These are phyloP conservation scores for Saccharum spontaneum DNA, from an alignment of 176 grass and related monocot genomes.

Conservation along the genomic window DNA sequence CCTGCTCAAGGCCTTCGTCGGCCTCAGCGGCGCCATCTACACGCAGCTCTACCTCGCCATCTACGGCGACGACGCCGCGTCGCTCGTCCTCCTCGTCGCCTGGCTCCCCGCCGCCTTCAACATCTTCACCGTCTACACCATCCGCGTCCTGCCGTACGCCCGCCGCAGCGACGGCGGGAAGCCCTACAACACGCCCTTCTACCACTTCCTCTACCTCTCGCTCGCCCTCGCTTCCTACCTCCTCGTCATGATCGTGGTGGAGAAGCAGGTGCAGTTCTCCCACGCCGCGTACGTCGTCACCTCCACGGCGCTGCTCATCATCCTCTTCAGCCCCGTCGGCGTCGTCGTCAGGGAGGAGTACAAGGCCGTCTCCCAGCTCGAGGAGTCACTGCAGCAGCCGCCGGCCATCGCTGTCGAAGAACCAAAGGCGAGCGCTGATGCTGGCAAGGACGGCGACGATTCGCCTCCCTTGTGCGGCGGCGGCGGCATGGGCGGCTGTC, in stretches of 20 bases:
- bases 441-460: too few relatives aligned
- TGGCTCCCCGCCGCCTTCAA: too few relatives aligned
- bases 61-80: too few relatives aligned
- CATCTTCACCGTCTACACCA: too few relatives aligned
- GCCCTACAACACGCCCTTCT: constrained; percentile 29
- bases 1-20: constrained; percentile 57
- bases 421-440: too few relatives aligned
- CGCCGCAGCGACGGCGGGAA: background rate
- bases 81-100: too few relatives aligned
- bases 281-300: constrained; percentile 29
- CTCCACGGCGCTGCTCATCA: constrained; percentile 28
- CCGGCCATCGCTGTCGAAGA: too few relatives aligned
- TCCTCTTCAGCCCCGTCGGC: constrained; percentile 22
- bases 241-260: background rate
- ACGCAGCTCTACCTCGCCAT: constrained; percentile 71
- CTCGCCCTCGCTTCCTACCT: constrained; percentile 51
- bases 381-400: too few relatives aligned
- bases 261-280: constrained; percentile 32
- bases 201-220: constrained; percentile 66
- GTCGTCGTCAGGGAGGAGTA: too few relatives aligned
- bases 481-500: background rate
- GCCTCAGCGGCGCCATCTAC: constrained; percentile 84
- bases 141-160: background rate
- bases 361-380: too few relatives aligned
- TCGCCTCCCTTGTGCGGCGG: too few relatives aligned